Base-by-base conservation (phyloP, 257 asterid genomes). In the Dorcoceras hygrometricum region DNA sequence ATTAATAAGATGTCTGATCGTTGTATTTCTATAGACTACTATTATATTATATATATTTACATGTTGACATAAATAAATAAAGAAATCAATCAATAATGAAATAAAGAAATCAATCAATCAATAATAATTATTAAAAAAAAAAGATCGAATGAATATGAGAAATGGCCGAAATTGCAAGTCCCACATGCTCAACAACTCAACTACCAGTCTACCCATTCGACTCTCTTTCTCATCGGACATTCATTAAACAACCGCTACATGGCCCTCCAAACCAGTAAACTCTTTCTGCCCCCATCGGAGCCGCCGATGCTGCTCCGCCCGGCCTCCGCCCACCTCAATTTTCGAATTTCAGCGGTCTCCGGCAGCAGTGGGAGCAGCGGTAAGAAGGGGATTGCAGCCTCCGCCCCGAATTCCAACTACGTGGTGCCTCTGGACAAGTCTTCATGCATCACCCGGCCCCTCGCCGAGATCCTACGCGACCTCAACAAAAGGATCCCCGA, bases 401-500 rank as follows among this genome's bases (percentile, higher is more conserved):
- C 98, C 27, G 79, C 87, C 6, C 87, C 98, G 32, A 86, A 75
- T 73, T 80, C 95, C 14, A 91, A 89, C 72, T 91, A 91, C 63
- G 92, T 91, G 68, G 98, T 91, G n/a, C 96, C 98, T 25, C 57
- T 89, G 70, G 98, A 91, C 70, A 89, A 85, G 81, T 75, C 90
- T 8, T 84, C 96, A 20, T 78, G 94, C 73, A 85, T 89, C 77
- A 89, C 95, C 32, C 94, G 98, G 20, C 98, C 98, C 11, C 91
- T 91, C 3, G 94, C 86, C 16, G 98, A 91, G 92, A 91, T 91
- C 76, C 83, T 91, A 11, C 91, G 92, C 3, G 96, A 91, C 91
- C 95, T 91, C 67, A 91, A 91, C 68, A 91, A 89, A 87, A 84
- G 93, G 82, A 82, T 92, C 50, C 91, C 98, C 2, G 98, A 89